Conservation (phyloP, 495 filamentous ascomycete species). For the Tuber calosporum region DNA sequence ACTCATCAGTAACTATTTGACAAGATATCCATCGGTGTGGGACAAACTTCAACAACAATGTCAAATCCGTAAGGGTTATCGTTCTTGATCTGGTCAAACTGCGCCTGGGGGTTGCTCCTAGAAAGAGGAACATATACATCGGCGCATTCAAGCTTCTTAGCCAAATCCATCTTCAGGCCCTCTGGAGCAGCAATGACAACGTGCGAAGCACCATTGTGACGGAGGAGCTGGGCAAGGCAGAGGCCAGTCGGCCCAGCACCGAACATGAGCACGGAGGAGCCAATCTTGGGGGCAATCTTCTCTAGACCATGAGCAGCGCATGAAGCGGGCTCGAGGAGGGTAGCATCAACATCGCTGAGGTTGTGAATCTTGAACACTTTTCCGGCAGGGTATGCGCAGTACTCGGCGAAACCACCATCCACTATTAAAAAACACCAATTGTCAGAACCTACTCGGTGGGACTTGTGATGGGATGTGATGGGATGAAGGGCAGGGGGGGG, state of each 20-base stretch:
- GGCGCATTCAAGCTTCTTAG: constrained; percentile 59
- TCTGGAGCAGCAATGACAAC: constrained; percentile 60
- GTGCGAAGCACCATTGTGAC: constrained; percentile 58
- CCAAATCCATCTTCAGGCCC: constrained; percentile 63
- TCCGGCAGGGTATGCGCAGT: constrained; percentile 52
- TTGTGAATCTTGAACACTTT: constrained; percentile 66
- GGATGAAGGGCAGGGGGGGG: constrained; percentile 6
- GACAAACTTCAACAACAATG: constrained; percentile 51
- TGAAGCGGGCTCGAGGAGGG: constrained; percentile 64
- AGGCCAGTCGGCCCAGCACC: constrained; percentile 62
- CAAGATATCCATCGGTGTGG: background rate
- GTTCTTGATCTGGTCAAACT: constrained; percentile 56
- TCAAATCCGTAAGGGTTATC: constrained; percentile 67
- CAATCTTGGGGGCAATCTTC: constrained; percentile 63
- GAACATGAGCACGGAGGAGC: constrained; percentile 60
- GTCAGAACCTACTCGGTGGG: constrained; percentile 5
- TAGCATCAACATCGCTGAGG: constrained; percentile 63
- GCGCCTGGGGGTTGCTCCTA: constrained; percentile 50
- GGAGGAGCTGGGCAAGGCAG: constrained; percentile 55
- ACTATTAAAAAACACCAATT: constrained; percentile 38
- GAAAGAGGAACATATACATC: constrained; percentile 60
- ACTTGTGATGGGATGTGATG: background rate
- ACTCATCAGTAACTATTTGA: constrained; percentile 14
- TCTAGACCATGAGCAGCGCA: constrained; percentile 65
- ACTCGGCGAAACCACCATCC: constrained; percentile 66